Conservation (phyloP, 192 early-diverging fungal genomes). For the Linnemannia schmuckeri region DNA sequence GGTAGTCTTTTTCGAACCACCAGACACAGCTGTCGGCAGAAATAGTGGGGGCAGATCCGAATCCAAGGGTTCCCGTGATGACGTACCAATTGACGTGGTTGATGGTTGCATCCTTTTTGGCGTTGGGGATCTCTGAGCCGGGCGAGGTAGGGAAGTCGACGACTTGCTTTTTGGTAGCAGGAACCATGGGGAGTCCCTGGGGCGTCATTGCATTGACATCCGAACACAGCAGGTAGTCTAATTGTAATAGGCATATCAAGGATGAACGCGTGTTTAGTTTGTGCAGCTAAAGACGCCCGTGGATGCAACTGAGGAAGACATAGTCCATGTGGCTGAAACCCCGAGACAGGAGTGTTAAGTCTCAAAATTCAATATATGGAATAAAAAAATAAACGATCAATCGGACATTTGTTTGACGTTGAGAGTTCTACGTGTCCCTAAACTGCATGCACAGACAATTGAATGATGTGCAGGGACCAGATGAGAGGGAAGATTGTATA, state of each 20-base stretch:
- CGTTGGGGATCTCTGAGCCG: slow-evolving; percentile 50
- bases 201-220: slow-evolving; percentile 58
- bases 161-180: slow-evolving; percentile 10
- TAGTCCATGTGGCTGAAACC: background rate
- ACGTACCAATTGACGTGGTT: slow-evolving; percentile 57
- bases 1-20: slow-evolving; percentile 60
- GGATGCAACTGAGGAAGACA: background rate
- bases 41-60: slow-evolving; percentile 31
- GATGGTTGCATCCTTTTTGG: slow-evolving; percentile 37
- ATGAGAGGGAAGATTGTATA: background rate
- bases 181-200: slow-evolving; percentile 35
- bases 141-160: slow-evolving; percentile 56
- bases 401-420: background rate
- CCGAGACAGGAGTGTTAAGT: background rate
- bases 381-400: background rate
- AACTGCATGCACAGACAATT: background rate
- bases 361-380: too few relatives aligned
- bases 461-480: background rate
- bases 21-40: slow-evolving; percentile 57
- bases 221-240: slow-evolving; percentile 67
- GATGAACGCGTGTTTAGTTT: background rate
- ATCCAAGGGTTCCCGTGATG: slow-evolving; percentile 36
- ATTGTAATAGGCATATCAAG: background rate
- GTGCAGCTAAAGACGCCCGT: background rate
- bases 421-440: background rate